Percentiles rank a stretch among this genome's conserved stretches.
Conservation (phyloP, 495 filamentous ascomycete genomes). For the Penicillium canariense region DNA sequence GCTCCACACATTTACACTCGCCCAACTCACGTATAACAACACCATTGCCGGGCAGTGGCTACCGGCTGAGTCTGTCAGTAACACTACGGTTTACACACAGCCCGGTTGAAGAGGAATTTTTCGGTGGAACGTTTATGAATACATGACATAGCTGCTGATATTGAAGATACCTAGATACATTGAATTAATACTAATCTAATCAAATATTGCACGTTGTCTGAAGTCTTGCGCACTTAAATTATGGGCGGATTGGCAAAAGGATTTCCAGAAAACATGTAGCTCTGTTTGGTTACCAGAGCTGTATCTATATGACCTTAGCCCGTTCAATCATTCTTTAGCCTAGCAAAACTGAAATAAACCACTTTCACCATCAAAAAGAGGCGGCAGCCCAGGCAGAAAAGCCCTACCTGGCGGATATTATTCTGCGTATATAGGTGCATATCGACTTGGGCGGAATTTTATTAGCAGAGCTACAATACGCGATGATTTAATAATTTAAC, state of each 20-base stretch:
- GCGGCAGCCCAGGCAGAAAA: background rate
- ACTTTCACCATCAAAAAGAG: background rate
- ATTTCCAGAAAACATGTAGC: background rate
- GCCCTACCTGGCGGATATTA: background rate
- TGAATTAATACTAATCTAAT: background rate
- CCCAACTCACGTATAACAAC: conserved; percentile 16
- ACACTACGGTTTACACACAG: conserved; percentile 5
- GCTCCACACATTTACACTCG: conserved; percentile 17
- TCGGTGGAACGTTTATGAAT: background rate
- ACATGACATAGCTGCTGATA: background rate
- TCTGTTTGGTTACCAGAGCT: background rate
- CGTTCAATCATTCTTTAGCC: background rate
- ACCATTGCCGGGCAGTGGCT: conserved; percentile 17
- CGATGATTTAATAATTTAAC: too few relatives aligned
- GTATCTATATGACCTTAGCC: background rate
- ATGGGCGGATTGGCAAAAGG: background rate
- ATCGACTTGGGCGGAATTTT: too few relatives aligned
- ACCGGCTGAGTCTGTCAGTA: conserved; percentile 12
- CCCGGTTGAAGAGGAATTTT: conserved; percentile 3
- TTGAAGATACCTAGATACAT: background rate
- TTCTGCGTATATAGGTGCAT: background rate
- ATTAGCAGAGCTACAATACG: too few relatives aligned
- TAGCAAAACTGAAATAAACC: background rate
- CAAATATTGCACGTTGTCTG: background rate
- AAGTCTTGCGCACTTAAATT: background rate